A percentile compares a stretch with the other conserved stretches of the same genome.
Evolutionary conservation across 495 filamentous ascomycete species (phyloP).

Genomic region (Aspergillus egyptiacus): DNA sequence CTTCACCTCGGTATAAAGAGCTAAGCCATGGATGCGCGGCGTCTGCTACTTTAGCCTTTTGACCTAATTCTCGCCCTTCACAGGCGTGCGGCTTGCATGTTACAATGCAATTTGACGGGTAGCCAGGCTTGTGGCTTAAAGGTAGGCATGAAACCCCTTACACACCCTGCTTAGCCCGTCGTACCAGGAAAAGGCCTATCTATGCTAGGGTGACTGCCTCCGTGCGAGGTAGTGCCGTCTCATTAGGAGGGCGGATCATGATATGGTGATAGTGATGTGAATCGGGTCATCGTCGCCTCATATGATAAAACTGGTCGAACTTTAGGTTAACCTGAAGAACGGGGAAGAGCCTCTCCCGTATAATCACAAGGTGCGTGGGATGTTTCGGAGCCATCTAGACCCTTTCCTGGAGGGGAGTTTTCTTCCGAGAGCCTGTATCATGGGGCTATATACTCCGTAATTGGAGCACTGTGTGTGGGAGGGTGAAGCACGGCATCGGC

Average conservation of each 20-base stretch:
- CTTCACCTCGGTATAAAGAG: neutral
- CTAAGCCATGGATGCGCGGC: neutral
- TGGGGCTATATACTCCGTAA: slow-evolving; percentile 7
- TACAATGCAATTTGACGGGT: neutral
- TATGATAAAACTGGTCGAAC: neutral
- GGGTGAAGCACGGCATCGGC: slow-evolving; percentile 10
- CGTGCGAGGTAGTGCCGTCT: neutral
- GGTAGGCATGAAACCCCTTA: no score
- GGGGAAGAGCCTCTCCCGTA: neutral
- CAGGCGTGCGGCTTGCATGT: neutral
- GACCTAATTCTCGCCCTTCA: neutral
- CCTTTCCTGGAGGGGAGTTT: neutral
- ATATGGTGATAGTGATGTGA: neutral
- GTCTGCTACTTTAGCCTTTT: neutral
- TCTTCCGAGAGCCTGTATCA: neutral
- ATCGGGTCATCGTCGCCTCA: slow-evolving; percentile 5
- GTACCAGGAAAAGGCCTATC: no score
- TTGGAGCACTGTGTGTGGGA: slow-evolving; percentile 10
- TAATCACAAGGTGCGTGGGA: slow-evolving; percentile 1
- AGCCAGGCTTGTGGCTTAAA: neutral
- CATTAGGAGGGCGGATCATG: neutral
- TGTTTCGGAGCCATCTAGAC: slow-evolving; percentile 2
- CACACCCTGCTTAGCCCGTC: no score
- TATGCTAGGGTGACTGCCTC: no score
- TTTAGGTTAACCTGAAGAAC: slow-evolving; percentile 6